phyloP scores from a whole-genome alignment of 176 grass and related monocot genomes.

The Triticum urartu region DNA sequence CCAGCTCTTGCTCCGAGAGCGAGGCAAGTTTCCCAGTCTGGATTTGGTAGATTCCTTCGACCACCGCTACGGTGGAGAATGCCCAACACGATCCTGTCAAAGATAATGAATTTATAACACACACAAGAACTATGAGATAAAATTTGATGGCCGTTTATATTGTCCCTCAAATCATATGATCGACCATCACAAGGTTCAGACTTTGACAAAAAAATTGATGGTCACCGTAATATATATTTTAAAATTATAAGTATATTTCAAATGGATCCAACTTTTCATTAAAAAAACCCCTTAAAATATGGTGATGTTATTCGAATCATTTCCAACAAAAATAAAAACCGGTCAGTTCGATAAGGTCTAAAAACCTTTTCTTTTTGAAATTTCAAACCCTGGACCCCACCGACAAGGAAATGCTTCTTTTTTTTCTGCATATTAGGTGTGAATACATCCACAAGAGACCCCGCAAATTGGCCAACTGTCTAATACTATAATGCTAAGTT shows the following conservation, averaged over 20 bases:
- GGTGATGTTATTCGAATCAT: not conserved
- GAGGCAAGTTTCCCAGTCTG: slow-evolving; percentile 51
- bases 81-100: slow-evolving; percentile 63
- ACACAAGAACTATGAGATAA: not conserved
- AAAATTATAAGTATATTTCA: not conserved
- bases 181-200: not conserved
- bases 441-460: not conserved
- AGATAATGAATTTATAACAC: not conserved
- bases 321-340: not conserved
- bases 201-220: not conserved
- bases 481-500: not conserved
- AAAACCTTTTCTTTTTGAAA: too few relatives aligned
- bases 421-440: not conserved
- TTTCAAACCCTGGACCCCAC: too few relatives aligned
- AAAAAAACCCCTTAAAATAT: not conserved
- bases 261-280: not conserved
- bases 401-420: not conserved
- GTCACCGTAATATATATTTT: not conserved
- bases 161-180: not conserved
- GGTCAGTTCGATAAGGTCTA: too few relatives aligned
- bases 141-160: not conserved
- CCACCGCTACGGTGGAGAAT: slow-evolving; percentile 51
- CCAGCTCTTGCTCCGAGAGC: slow-evolving; percentile 68
- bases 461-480: not conserved
- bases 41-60: slow-evolving; percentile 61